Percentiles rank a stretch among this genome's conserved stretches.
Conservation (phyloP, 2,329 filamentous ascomycete species). For the Ceratocystis albifundus region DNA sequence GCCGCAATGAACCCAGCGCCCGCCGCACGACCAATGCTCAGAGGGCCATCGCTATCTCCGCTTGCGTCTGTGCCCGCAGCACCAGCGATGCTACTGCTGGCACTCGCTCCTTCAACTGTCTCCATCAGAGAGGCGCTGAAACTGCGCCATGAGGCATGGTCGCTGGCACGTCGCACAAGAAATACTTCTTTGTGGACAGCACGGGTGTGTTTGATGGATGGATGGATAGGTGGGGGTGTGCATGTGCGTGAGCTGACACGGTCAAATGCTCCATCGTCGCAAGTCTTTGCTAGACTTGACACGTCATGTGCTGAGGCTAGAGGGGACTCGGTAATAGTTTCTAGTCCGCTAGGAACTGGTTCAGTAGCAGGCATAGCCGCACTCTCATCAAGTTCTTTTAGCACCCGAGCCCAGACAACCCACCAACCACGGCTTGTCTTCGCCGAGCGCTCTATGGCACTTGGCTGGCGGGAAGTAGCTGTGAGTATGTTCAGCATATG, state of each 20-base stretch:
- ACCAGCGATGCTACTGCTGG: too few species aligned
- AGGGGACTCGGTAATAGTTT: conserved; percentile 20
- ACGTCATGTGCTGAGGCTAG: conserved; percentile 1
- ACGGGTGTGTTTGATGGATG: not conserved
- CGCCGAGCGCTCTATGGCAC: conserved; percentile 48
- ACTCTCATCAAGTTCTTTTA: conserved; percentile 27
- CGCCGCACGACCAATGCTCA: not conserved
- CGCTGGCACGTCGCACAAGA: conserved; percentile 48
- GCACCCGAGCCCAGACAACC: conserved; percentile 53
- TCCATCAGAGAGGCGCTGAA: conserved; percentile 27
- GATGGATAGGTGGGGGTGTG: not conserved
- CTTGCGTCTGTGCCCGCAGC: conserved; percentile 15
- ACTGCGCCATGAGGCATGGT: conserved; percentile 37
- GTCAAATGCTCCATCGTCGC: conserved; percentile 22
- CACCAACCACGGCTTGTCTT: conserved; percentile 59
- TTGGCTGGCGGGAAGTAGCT: conserved; percentile 29
- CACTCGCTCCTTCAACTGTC: conserved; percentile 29
- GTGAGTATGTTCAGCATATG: conserved; percentile 49
- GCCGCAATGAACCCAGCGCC: not conserved
- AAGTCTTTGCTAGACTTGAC: not conserved
- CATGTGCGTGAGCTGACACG: not conserved
- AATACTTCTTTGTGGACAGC: conserved; percentile 47
- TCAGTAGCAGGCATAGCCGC: not conserved
- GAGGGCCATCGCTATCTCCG: conserved; percentile 39
- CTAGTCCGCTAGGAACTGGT: conserved; percentile 11